phyloP scores from a whole-genome alignment of 306 rosid species.

The Inga laurina region DNA sequence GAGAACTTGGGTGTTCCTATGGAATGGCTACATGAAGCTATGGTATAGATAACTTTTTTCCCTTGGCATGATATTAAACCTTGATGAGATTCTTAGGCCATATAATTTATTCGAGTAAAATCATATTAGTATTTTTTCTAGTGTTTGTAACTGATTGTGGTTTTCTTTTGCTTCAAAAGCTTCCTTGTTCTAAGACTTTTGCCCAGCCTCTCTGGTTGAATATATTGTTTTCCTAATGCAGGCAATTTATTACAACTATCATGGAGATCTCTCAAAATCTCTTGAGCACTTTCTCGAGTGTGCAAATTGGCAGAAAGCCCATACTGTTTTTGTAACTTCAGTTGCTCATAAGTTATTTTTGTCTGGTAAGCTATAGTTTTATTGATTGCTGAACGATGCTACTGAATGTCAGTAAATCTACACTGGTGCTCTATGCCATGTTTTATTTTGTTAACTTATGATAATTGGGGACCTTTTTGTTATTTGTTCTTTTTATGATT shows the following conservation, averaged over 20 bases:
- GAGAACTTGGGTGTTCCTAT: constrained; percentile 84
- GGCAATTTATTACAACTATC: constrained; percentile 80
- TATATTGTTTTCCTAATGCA: constrained; percentile 47
- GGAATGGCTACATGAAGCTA: constrained; percentile 93
- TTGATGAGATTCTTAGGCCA: constrained; percentile 13
- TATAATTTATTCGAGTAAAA: constrained; percentile 17
- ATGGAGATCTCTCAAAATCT: constrained; percentile 69
- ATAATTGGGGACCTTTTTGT: not conserved
- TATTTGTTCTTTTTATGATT: not conserved
- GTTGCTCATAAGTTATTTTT: constrained; percentile 80
- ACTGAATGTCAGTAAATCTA: not conserved
- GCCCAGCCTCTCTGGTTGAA: constrained; percentile 34
- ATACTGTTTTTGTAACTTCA: constrained; percentile 68
- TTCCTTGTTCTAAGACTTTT: constrained; percentile 15
- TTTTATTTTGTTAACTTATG: not conserved
- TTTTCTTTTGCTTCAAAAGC: constrained; percentile 22
- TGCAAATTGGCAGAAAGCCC: constrained; percentile 94
- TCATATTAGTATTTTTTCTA: constrained; percentile 11
- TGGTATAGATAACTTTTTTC: constrained; percentile 56
- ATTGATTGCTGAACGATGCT: constrained; percentile 21
- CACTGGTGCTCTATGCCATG: not conserved
- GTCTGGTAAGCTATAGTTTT: constrained; percentile 53
- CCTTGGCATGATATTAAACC: constrained; percentile 29
- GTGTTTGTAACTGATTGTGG: constrained; percentile 17
- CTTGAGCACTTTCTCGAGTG: constrained; percentile 85